phyloP scores from a whole-genome alignment of 2,329 filamentous ascomycete species.

The Sporothrix curviconia region DNA sequence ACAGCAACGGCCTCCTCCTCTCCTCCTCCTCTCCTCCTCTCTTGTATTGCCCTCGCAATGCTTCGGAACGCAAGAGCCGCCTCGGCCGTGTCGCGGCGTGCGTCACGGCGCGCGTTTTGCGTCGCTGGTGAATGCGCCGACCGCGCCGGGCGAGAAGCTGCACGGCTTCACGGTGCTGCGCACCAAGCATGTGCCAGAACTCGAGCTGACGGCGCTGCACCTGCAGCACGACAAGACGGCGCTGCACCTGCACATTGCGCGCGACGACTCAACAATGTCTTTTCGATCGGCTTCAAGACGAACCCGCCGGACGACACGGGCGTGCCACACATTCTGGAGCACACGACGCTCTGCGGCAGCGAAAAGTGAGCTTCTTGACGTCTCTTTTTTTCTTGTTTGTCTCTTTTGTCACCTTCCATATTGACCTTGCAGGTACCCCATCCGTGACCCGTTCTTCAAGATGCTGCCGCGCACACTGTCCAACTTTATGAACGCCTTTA shows the following conservation, averaged over 20 bases:
- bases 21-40: background rate
- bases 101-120: conserved; percentile 14
- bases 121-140: conserved; percentile 58
- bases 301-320: conserved; percentile 96
- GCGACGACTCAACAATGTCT: conserved; percentile 98
- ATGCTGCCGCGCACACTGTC: conserved; percentile 98
- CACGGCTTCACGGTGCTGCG: conserved; percentile 90
- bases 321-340: conserved; percentile 93
- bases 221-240: conserved; percentile 88
- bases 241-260: conserved; percentile 88
- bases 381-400: background rate
- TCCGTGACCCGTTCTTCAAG: conserved; percentile 98
- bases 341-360: conserved; percentile 93
- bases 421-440: conserved; percentile 63
- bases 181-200: conserved; percentile 86
- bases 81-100: conserved; percentile 4
- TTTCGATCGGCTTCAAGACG: conserved; percentile 98
- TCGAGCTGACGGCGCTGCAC: conserved; percentile 85
- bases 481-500: conserved; percentile 99
- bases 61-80: conserved; percentile 8
- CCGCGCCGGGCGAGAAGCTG: conserved; percentile 70
- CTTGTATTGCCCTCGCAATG: conserved; percentile 1
- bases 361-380: conserved; percentile 58
- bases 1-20: background rate
- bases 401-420: background rate